Evolutionary conservation across 768 basidiomycete genomes (phyloP).

Genomic region (Macrolepiota dolichaula): DNA sequence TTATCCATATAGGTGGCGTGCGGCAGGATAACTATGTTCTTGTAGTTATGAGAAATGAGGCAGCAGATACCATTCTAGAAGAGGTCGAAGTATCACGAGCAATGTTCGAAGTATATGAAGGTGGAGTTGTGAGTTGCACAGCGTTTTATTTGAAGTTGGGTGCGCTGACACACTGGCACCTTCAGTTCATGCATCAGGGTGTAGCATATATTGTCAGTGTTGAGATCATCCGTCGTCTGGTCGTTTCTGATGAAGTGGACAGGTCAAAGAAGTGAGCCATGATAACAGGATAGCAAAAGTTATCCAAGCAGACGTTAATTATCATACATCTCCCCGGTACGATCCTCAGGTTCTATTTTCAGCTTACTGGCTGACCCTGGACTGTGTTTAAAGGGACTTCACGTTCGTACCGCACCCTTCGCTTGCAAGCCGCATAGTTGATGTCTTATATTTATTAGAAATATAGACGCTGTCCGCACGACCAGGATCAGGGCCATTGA

Average conservation of each 20-base stretch:
- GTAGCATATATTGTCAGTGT: constrained; percentile 65
- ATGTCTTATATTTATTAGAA: constrained; percentile 32
- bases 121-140: constrained; percentile 62
- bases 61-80: constrained; percentile 54
- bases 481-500: constrained; percentile 68
- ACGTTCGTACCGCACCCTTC: constrained; percentile 45
- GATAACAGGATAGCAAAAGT: constrained; percentile 72
- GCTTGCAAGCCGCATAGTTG: not conserved
- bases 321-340: constrained; percentile 72
- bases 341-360: constrained; percentile 1
- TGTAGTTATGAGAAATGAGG: constrained; percentile 53
- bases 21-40: constrained; percentile 79
- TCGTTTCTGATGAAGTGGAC: not conserved
- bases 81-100: constrained; percentile 83
- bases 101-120: constrained; percentile 87
- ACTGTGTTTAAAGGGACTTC: constrained; percentile 50
- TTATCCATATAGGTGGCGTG: constrained; percentile 40
- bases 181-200: constrained; percentile 86
- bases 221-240: not conserved
- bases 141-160: not conserved
- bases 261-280: constrained; percentile 82
- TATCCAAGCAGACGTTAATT: constrained; percentile 74
- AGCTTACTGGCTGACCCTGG: not conserved
- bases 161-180: not conserved
- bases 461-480: constrained; percentile 76